Evolutionary conservation across 2,329 filamentous ascomycete genomes (phyloP).

Genomic region (Fusarium guadeloupense): DNA sequence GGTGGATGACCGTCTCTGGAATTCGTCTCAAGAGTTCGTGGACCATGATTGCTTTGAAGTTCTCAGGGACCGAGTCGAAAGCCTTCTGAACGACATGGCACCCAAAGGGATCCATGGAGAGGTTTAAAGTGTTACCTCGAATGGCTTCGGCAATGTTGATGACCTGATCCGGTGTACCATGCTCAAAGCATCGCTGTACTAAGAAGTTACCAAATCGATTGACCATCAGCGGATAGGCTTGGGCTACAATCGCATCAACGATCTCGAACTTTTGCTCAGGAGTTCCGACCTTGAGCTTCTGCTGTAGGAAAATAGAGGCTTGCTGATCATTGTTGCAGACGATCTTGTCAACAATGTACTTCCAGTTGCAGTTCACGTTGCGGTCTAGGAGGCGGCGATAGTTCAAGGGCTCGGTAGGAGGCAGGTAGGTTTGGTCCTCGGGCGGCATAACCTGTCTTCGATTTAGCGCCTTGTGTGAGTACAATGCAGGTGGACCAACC

Average conservation of each 20-base stretch:
- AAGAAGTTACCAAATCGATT: constrained; percentile 99
- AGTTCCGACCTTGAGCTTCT: constrained; percentile 97
- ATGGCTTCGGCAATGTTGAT: constrained; percentile 95
- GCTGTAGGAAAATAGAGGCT: constrained; percentile 97
- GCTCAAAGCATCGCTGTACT: constrained; percentile 98
- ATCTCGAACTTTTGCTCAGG: constrained; percentile 97
- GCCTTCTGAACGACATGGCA: constrained; percentile 99
- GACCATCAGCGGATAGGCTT: constrained; percentile 95
- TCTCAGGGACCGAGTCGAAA: constrained; percentile 95
- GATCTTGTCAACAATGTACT: constrained; percentile 99
- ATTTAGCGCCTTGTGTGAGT: constrained; percentile 20
- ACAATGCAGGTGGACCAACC: constrained; percentile 48
- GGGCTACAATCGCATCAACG: constrained; percentile 92
- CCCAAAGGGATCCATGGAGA: constrained; percentile 98
- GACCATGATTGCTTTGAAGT: constrained; percentile 99
- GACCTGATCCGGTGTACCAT: constrained; percentile 93
- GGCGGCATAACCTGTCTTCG: constrained; percentile 55
- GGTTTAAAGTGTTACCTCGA: constrained; percentile 88
- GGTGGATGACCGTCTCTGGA: constrained; percentile 96
- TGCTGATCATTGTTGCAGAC: constrained; percentile 99
- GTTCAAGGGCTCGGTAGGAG: constrained; percentile 90
- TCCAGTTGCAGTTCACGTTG: constrained; percentile 98
- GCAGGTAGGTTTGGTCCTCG: constrained; percentile 80
- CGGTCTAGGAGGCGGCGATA: constrained; percentile 95
- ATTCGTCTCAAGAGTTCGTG: constrained; percentile 94